phyloP scores from a whole-genome alignment of 2,329 filamentous ascomycete genomes.

The Fusarium sp. region DNA sequence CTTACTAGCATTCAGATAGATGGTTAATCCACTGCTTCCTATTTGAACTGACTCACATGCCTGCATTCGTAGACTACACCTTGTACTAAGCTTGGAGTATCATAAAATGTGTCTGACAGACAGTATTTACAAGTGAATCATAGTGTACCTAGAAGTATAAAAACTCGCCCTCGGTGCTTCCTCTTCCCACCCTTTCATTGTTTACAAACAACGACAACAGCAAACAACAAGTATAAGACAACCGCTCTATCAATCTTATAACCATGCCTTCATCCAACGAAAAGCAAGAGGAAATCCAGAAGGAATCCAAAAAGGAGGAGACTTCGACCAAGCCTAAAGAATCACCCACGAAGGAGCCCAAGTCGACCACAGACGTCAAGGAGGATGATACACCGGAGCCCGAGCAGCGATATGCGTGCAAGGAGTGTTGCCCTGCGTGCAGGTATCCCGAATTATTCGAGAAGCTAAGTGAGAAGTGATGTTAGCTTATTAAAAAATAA shows the following conservation, averaged over 20 bases:
- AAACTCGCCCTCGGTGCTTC: no score
- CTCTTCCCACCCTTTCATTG: background rate
- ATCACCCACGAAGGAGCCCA: background rate
- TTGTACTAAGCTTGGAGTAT: no score
- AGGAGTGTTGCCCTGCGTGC: background rate
- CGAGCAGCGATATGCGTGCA: background rate
- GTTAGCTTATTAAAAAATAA: background rate
- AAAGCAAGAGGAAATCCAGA: background rate
- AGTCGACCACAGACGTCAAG: background rate
- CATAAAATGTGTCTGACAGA: no score
- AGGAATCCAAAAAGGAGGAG: background rate
- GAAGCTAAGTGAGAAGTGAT: background rate
- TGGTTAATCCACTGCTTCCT: no score
- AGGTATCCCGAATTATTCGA: background rate
- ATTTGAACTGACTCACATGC: no score
- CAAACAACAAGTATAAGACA: background rate
- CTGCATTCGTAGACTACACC: no score
- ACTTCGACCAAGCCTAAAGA: background rate
- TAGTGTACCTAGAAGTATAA: no score
- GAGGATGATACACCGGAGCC: background rate
- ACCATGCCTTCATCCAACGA: background rate
- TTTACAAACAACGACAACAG: background rate
- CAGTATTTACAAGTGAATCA: no score
- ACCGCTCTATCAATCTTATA: no score
- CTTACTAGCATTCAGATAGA: no score